Evolutionary conservation across 345 rosid genomes (phyloP), one percentile per base, ranked within the genome.

Genomic region (Leavenworthia alabamica): DNA sequence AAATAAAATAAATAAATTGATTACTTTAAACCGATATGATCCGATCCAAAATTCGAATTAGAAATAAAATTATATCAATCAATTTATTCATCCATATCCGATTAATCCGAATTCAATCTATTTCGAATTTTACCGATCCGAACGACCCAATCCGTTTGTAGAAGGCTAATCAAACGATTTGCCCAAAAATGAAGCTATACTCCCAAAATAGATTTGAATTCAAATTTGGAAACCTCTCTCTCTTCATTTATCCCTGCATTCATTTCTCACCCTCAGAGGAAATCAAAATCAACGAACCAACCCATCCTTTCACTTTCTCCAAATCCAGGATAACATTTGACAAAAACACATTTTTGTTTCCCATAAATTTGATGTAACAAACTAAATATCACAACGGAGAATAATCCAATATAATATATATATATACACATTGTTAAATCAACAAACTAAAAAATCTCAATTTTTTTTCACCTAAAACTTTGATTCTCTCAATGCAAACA

Each of bases 401-500:
- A 33, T 7, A 4, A 43, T n/a, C 0, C n/a, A n/a, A n/a, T n/a
- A 12, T 26, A 22, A 1, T 26, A 62, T 31, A 1, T 22, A 1
- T 43, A 44, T 48, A 47, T 49, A 49, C 28, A 67, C 66, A 59
- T 43, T 31, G 23, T 60, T 60, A 31, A 68, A 60, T 52, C 40
- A 60, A 68, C 42, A 68, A 40, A 41, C 58, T 12, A 60, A 50
- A 59, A 60, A 52, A 68, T 22, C 52, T 32, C 8, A 60, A 51
- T 37, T 1, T 8, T n/a, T n/a, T n/a, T n/a, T n/a, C n/a, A n/a
- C n/a, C n/a, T n/a, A n/a, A n/a, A n/a, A n/a, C n/a, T 2, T 40
- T 53, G 24, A 33, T 8, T 60, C 74, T 50, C 39, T n/a, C 3
- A 14, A 27, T 68, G 27, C 60, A 39, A 39, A 20, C 20, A 35